Evolutionary conservation across 108 stramenopile species (phyloP).

Genomic region (Cyclotella kingstonii): DNA sequence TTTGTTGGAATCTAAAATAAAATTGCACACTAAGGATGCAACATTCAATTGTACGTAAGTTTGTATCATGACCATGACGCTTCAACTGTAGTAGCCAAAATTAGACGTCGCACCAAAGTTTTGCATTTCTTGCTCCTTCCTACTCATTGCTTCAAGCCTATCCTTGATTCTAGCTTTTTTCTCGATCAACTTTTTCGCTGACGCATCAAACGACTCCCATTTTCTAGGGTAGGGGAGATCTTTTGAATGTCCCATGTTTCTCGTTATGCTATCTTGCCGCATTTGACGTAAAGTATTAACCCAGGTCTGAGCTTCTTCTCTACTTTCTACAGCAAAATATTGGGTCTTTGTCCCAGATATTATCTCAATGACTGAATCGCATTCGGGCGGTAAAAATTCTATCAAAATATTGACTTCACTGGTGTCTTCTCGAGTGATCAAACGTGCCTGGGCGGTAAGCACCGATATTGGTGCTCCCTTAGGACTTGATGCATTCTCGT

Average conservation of each 20-base stretch:
- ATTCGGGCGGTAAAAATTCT: conserved; percentile 48
- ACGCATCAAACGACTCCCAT: conserved; percentile 64
- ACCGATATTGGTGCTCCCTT: conserved; percentile 72
- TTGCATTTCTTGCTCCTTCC: conserved; percentile 68
- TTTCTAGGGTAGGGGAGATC: conserved; percentile 60
- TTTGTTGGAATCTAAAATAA: too few relatives aligned
- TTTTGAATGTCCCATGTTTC: conserved; percentile 75
- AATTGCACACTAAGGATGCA: too few relatives aligned
- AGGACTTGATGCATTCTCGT: conserved; percentile 40
- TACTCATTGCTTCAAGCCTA: conserved; percentile 41
- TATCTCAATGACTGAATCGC: conserved; percentile 43
- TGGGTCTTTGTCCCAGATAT: conserved; percentile 62
- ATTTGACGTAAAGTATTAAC: conserved; percentile 56
- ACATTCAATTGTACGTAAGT: too few relatives aligned
- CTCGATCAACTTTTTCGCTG: conserved; percentile 53
- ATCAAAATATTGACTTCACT: conserved; percentile 4
- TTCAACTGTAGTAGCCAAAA: conserved; percentile 51
- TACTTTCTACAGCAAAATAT: conserved; percentile 60
- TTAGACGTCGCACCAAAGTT: conserved; percentile 38
- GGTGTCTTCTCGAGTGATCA: conserved; percentile 12
- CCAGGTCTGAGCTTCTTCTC: conserved; percentile 70
- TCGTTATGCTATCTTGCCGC: conserved; percentile 60
- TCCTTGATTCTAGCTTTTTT: conserved; percentile 52
- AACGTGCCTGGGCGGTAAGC: conserved; percentile 30
- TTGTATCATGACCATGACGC: too few relatives aligned